phyloP scores from a whole-genome alignment of 2,329 filamentous ascomycete species.

The Colletotrichum sp. region DNA sequence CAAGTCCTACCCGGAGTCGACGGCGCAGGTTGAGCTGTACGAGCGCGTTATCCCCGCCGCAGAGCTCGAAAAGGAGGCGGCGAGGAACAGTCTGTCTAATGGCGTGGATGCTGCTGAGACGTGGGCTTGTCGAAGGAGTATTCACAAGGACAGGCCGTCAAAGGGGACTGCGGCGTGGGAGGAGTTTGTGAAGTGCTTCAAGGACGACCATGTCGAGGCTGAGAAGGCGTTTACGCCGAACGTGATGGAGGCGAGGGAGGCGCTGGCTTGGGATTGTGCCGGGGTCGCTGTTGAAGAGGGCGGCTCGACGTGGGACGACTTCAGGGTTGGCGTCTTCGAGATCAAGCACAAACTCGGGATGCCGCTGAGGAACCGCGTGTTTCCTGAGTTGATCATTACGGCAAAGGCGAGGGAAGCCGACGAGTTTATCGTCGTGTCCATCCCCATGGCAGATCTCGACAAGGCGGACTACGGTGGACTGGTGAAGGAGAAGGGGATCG shows the following conservation, averaged over 20 bases:
- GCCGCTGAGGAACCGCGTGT: conserved; percentile 67
- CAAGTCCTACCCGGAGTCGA: conserved; percentile 54
- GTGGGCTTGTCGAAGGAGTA: conserved; percentile 68
- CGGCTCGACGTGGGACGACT: conserved; percentile 47
- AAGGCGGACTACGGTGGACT: conserved; percentile 31
- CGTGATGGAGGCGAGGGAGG: conserved; percentile 36
- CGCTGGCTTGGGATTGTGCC: conserved; percentile 50
- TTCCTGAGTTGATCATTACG: conserved; percentile 69
- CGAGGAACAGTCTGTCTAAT: conserved; percentile 31
- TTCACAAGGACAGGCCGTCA: conserved; percentile 58
- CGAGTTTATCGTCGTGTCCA: conserved; percentile 62
- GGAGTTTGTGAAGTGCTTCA: conserved; percentile 66
- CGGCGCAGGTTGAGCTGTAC: conserved; percentile 56
- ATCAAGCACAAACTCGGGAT: conserved; percentile 64
- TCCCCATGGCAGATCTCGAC: conserved; percentile 53
- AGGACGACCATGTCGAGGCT: conserved; percentile 47
- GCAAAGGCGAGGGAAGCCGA: conserved; percentile 39
- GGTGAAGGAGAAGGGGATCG: conserved; percentile 48
- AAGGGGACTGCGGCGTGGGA: conserved; percentile 63
- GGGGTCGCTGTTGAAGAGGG: conserved; percentile 42
- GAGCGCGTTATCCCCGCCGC: conserved; percentile 51
- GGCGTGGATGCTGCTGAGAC: conserved; percentile 44
- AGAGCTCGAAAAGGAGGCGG: conserved; percentile 44
- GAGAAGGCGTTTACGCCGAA: conserved; percentile 45
- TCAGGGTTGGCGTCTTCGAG: conserved; percentile 60